phyloP scores from a whole-genome alignment of 805 yeast genomes.

The Danielozyma ontarioensis region DNA sequence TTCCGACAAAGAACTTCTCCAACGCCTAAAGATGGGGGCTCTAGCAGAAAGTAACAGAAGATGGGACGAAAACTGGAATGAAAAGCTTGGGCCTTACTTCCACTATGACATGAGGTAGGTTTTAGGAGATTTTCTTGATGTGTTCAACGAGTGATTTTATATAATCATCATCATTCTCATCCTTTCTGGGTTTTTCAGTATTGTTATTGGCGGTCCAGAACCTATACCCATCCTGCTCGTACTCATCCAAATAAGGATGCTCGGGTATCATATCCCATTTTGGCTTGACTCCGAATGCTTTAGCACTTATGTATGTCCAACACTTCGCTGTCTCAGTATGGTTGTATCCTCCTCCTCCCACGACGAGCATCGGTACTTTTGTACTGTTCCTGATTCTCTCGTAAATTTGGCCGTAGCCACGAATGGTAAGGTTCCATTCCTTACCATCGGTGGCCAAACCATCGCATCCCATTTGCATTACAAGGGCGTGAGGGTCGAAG shows the following conservation, averaged over 20 bases:
- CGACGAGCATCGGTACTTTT: constrained; percentile 36
- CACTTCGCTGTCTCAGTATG: constrained; percentile 56
- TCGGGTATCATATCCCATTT: constrained; percentile 50
- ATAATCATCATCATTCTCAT: constrained; percentile 22
- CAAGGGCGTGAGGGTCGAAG: constrained; percentile 47
- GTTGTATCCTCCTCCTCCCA: constrained; percentile 81
- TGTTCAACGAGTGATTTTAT: constrained; percentile 26
- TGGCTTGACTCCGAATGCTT: constrained; percentile 10
- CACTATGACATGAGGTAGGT: too few relatives aligned
- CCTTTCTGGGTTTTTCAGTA: constrained; percentile 19
- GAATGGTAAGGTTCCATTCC: constrained; percentile 66
- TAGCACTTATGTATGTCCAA: constrained; percentile 44
- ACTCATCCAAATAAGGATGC: constrained; percentile 37
- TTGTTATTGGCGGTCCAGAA: constrained; percentile 42
- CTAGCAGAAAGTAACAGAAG: constrained; percentile 56
- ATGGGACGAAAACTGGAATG: constrained; percentile 76
- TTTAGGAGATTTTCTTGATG: too few relatives aligned
- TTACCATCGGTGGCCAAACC: constrained; percentile 61
- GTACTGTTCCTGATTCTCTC: constrained; percentile 9
- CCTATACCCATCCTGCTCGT: constrained; percentile 39
- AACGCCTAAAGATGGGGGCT: constrained; percentile 61
- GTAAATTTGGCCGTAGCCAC: constrained; percentile 40
- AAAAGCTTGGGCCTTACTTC: not conserved
- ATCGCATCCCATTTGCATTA: constrained; percentile 71
- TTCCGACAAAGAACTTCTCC: constrained; percentile 26